Conservation (phyloP, 2,329 filamentous ascomycete species). For the Lachnellula occidentalis region DNA sequence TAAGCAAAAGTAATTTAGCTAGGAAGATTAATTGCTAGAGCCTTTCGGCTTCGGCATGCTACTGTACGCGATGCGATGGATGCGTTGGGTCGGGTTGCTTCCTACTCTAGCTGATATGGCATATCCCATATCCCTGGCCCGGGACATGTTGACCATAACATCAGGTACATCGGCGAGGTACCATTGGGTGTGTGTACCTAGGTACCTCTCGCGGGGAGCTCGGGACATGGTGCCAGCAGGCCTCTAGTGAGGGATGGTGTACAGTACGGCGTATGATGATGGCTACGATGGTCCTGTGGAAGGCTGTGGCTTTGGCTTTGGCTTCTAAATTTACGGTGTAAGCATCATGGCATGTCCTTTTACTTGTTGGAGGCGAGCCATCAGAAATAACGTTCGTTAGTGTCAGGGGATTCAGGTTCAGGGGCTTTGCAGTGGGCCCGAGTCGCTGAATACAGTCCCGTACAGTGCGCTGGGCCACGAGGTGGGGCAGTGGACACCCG, state of each 20-base stretch:
- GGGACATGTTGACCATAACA: not conserved
- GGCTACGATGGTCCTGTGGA: not conserved
- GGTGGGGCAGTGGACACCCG: not conserved
- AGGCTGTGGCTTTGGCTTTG: too few relatives aligned
- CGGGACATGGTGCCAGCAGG: conserved; percentile 11
- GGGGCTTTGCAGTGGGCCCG: not conserved
- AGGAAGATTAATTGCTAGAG: not conserved
- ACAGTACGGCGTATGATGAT: too few relatives aligned
- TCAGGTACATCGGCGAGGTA: not conserved
- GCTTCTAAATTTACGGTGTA: too few relatives aligned
- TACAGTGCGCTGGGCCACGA: not conserved
- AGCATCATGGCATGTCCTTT: not conserved
- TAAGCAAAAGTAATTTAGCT: not conserved
- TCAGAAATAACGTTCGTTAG: too few relatives aligned
- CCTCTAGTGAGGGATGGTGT: not conserved
- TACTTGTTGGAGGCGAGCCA: too few relatives aligned
- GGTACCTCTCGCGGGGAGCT: conserved; percentile 12
- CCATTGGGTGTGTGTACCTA: not conserved
- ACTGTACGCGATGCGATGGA: too few relatives aligned
- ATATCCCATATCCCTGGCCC: not conserved
- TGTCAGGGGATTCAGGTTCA: too few relatives aligned
- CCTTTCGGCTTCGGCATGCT: too few relatives aligned
- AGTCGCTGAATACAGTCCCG: not conserved
- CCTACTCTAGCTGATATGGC: not conserved
- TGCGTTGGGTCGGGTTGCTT: not conserved